Evolutionary conservation across 2,329 filamentous ascomycete species (phyloP).

Genomic region (Colletotrichum lupini): DNA sequence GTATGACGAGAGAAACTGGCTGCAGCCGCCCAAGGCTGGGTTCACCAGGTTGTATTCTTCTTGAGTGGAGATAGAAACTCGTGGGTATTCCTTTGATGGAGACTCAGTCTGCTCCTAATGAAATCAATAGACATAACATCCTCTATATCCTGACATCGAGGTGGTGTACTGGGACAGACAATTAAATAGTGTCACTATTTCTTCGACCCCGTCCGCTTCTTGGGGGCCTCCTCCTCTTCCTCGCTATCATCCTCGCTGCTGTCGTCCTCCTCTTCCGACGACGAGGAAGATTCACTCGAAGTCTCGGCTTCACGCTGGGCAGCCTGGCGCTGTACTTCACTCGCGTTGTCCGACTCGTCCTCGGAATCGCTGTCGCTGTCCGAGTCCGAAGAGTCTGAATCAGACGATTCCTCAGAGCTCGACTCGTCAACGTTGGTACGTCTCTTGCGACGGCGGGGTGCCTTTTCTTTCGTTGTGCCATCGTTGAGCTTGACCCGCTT

Average conservation of each 20-base stretch:
- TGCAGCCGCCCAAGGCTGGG: constrained; percentile 84
- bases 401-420: constrained; percentile 47
- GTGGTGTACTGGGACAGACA: neutral
- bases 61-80: constrained; percentile 6
- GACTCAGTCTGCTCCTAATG: constrained; percentile 16
- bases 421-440: constrained; percentile 56
- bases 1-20: constrained; percentile 92
- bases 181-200: neutral
- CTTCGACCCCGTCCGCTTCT: constrained; percentile 11
- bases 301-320: constrained; percentile 45
- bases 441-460: constrained; percentile 61
- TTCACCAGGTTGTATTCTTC: constrained; percentile 76
- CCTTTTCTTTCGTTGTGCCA: constrained; percentile 53
- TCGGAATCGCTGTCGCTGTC: constrained; percentile 39
- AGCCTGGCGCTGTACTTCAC: constrained; percentile 45
- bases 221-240: constrained; percentile 39
- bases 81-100: constrained; percentile 34
- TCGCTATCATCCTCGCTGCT: constrained; percentile 42
- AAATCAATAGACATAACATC: constrained; percentile 2
- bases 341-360: constrained; percentile 46
- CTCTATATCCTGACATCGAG: constrained; percentile 11
- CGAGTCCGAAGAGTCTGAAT: constrained; percentile 46
- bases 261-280: constrained; percentile 48
- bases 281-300: constrained; percentile 56
- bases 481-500: constrained; percentile 58